These are phyloP conservation scores for Hyparrhenia diplandra DNA, from an alignment of 176 grass and related monocot species.

Conservation along the genomic window DNA sequence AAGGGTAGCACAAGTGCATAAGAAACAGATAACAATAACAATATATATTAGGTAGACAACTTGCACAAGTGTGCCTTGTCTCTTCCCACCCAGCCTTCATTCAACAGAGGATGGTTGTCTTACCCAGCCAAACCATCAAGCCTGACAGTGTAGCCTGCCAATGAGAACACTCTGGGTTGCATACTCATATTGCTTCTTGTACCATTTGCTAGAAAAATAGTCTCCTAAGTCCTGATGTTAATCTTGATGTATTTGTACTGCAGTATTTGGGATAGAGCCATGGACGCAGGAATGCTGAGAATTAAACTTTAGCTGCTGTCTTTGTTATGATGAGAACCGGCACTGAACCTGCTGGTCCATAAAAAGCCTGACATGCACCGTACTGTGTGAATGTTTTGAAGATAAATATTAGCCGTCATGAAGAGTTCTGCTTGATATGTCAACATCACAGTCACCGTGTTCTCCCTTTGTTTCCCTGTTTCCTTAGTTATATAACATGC, in stretches of 20 bases:
- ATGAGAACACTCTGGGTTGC: slow-evolving; percentile 44
- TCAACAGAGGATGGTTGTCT: slow-evolving; percentile 31
- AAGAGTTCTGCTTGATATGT: slow-evolving; percentile 44
- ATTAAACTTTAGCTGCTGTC: slow-evolving; percentile 12
- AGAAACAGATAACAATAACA: slow-evolving; percentile 50
- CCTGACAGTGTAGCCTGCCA: slow-evolving; percentile 34
- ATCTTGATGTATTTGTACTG: slow-evolving; percentile 8
- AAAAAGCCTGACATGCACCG: slow-evolving; percentile 35
- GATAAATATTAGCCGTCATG: slow-evolving; percentile 10
- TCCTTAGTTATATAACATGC: slow-evolving; percentile 54
- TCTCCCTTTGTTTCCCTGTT: slow-evolving; percentile 31
- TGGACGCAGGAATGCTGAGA: slow-evolving; percentile 15
- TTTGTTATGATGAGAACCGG: slow-evolving; percentile 25
- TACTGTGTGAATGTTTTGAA: slow-evolving; percentile 11
- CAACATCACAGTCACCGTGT: slow-evolving; percentile 45
- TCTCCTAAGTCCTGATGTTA: background rate
- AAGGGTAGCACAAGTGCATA: slow-evolving; percentile 28
- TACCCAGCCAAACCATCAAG: slow-evolving; percentile 35
- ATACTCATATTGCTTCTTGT: slow-evolving; percentile 26
- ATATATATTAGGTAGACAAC: slow-evolving; percentile 50
- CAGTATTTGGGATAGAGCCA: background rate
- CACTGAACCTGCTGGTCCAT: slow-evolving; percentile 31
- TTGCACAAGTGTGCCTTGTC: slow-evolving; percentile 54
- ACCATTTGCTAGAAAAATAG: slow-evolving; percentile 28
- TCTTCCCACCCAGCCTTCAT: slow-evolving; percentile 31